Evolutionary conservation across 129 eudicot species (phyloP), one percentile per base, ranked within the genome.

Genomic region (Silybum marianum): DNA sequence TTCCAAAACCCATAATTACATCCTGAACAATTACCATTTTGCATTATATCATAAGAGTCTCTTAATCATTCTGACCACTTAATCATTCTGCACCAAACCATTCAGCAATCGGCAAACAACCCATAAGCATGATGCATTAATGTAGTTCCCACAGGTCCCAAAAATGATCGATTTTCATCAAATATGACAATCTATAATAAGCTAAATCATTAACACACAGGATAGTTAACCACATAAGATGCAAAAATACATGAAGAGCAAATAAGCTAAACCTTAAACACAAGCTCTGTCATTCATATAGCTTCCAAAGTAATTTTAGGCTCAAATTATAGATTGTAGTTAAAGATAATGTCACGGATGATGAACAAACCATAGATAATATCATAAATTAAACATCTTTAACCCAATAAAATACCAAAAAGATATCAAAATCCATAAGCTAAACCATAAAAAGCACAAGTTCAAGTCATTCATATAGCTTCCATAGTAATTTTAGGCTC

Each of bases 311-410:
- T 22, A 71, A 71, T 40, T 51, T 34, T 34, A 71, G 25, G 70
- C 71, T 79, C 77, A 51, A 70, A 46, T 21, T 19, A 79, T 77
- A 25, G 18, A 26, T 38, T 22, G 6, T 76, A 78, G 65, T 66
- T 42, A 67, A 78, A 80, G 48, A 40, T 46, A 62, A 25, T n/a
- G 66, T 42, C 54, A 81, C 14, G 34, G 66, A 74, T 65, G 67
- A 65, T 65, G 40, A 66, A 40, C 58, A n/a, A 80, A 74, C 74
- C 80, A 81, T 40, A 30, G 38, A 81, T 19, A 74, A 51, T 9
- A 46, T 40, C 85, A 81, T 74, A 42, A 75, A 73, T 22, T 68
- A 19, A 81, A 46, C 80, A 74, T 81, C 67, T 74, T 81, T 74
- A 67, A 74, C 58, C 69, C 24, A 24, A 51, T 46, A 67, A 80